Evolutionary conservation across 2,329 filamentous ascomycete species (phyloP).

Genomic region (Arthroderma sp.): DNA sequence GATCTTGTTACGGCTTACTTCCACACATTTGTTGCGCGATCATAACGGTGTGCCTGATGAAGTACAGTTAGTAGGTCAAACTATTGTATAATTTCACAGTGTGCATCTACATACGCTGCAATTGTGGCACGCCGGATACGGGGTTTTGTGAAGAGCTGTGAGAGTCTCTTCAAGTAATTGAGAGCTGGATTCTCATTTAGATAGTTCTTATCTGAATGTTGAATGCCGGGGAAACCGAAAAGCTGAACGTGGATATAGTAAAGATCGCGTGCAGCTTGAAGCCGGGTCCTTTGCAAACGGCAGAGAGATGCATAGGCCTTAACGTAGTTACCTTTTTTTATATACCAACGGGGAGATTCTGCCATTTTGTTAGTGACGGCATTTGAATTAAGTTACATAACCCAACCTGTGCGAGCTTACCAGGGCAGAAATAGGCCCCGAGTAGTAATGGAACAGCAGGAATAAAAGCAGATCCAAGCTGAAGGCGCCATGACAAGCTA

Average conservation of each 20-base stretch:
- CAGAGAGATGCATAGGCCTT: slow-evolving; percentile 49
- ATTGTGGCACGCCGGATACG: slow-evolving; percentile 49
- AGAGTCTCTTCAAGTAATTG: slow-evolving; percentile 49
- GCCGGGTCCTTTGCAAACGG: slow-evolving; percentile 42
- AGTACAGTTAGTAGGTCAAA: too few relatives aligned
- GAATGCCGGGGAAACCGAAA: slow-evolving; percentile 12
- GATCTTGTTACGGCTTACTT: slow-evolving; percentile 13
- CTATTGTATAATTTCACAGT: too few relatives aligned
- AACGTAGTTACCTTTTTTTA: slow-evolving; percentile 51
- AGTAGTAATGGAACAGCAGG: slow-evolving; percentile 49
- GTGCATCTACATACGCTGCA: slow-evolving; percentile 43
- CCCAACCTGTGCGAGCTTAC: too few relatives aligned
- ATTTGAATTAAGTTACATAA: too few relatives aligned
- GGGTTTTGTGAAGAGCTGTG: slow-evolving; percentile 37
- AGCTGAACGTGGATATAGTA: slow-evolving; percentile 46
- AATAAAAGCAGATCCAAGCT: slow-evolving; percentile 52
- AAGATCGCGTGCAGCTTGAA: slow-evolving; percentile 50
- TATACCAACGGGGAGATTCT: slow-evolving; percentile 53
- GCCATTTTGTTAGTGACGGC: too few relatives aligned
- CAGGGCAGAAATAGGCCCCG: slow-evolving; percentile 46
- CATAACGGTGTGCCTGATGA: slow-evolving; percentile 49
- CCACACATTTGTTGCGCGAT: slow-evolving; percentile 60
- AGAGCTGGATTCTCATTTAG: slow-evolving; percentile 18
- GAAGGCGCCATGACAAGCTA: slow-evolving; percentile 48
- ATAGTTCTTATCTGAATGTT: too few relatives aligned